Percentiles rank a stretch among this genome's conserved stretches.
phyloP scores from a whole-genome alignment of 805 yeast species.

The Metschnikowia cerradonensis region DNA sequence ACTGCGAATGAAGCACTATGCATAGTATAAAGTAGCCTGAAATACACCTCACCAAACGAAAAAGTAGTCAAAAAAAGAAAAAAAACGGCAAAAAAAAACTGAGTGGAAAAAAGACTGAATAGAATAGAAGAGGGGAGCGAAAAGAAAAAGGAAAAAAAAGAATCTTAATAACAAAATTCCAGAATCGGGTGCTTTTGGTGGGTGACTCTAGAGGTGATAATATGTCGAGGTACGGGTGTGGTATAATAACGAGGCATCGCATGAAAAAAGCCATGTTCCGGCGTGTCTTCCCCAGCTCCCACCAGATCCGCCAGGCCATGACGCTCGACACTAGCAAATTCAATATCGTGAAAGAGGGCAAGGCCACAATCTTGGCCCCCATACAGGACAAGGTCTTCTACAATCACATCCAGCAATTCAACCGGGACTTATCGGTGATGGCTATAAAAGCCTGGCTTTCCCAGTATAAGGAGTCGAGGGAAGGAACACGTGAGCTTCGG shows the following conservation, averaged over 20 bases:
- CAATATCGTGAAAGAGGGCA: slow-evolving; percentile 61
- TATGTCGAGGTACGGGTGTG: neutral
- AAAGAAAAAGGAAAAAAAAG: no score
- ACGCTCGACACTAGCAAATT: slow-evolving; percentile 26
- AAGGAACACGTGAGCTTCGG: slow-evolving; percentile 23
- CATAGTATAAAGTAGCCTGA: no score
- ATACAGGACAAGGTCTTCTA: slow-evolving; percentile 83
- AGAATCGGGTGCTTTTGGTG: no score
- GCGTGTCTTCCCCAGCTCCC: slow-evolving; percentile 2
- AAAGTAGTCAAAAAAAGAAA: no score
- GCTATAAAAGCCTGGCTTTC: slow-evolving; percentile 86
- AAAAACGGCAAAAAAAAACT: no score
- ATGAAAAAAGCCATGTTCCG: slow-evolving; percentile 4
- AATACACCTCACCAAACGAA: no score
- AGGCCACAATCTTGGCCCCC: slow-evolving; percentile 77
- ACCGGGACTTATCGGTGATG: slow-evolving; percentile 82
- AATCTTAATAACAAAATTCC: no score
- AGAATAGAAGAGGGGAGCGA: no score
- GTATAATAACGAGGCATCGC: neutral
- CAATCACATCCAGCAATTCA: slow-evolving; percentile 95
- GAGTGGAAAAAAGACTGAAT: no score
- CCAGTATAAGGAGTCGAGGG: slow-evolving; percentile 42
- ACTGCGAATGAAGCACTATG: no score
- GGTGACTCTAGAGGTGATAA: no score
- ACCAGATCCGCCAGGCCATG: slow-evolving; percentile 6